phyloP scores from a whole-genome alignment of 2,329 filamentous ascomycete species.

The Paecilomyces sp. region DNA sequence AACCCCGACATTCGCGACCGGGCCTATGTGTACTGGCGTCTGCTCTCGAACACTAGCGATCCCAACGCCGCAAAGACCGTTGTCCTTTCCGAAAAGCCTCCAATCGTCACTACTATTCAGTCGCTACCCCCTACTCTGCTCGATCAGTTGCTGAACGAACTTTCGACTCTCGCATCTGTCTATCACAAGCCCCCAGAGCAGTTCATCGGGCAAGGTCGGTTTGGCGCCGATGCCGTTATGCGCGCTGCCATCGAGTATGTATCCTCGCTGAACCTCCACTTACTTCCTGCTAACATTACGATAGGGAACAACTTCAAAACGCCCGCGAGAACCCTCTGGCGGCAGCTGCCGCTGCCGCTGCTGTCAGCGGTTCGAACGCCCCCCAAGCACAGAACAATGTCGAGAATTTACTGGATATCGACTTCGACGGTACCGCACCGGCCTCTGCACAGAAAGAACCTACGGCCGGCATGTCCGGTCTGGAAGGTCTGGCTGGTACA shows the following conservation, averaged over 20 bases:
- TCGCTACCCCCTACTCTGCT: constrained; percentile 76
- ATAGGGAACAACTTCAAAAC: constrained; percentile 77
- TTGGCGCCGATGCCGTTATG: constrained; percentile 89
- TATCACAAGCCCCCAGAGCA: constrained; percentile 98
- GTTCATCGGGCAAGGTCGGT: constrained; percentile 94
- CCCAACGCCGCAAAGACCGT: constrained; percentile 87
- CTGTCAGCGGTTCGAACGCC: constrained; percentile 49
- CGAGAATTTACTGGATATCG: constrained; percentile 92
- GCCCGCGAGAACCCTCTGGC: constrained; percentile 91
- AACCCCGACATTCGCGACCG: constrained; percentile 96
- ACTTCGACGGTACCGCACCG: constrained; percentile 87
- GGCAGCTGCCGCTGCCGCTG: constrained; percentile 65
- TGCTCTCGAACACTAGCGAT: constrained; percentile 74
- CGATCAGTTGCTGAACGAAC: constrained; percentile 81
- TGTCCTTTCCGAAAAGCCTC: constrained; percentile 86
- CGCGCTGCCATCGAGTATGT: constrained; percentile 79
- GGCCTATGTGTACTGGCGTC: constrained; percentile 96
- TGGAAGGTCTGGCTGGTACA: constrained; percentile 49
- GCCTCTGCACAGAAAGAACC: constrained; percentile 71
- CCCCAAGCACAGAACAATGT: constrained; percentile 62
- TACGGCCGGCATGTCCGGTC: constrained; percentile 57
- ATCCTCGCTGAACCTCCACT: background rate
- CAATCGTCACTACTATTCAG: constrained; percentile 89
- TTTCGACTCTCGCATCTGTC: constrained; percentile 91
- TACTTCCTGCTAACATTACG: background rate